Base-by-base conservation (phyloP, 495 filamentous ascomycete genomes). In the Sporormia fimetaria region DNA sequence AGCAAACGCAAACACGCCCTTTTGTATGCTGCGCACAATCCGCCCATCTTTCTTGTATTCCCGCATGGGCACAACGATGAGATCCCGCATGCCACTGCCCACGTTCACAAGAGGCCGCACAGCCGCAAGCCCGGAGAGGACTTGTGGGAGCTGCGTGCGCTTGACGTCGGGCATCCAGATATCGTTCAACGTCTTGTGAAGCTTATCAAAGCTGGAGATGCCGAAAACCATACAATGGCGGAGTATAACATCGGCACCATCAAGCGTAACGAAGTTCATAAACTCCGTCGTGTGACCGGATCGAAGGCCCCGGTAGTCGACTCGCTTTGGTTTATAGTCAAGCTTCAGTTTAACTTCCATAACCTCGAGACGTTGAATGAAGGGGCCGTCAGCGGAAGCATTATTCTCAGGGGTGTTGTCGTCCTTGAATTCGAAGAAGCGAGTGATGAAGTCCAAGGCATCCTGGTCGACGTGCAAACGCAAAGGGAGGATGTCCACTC, bases 201-300 rank as follows among this genome's bases (percentile, higher is more conserved):
- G 70, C 40, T 78, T 80, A 49, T 94, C 83, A 49, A 96, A 92
- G 0, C 90, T 87, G 4, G 77, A 77, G 6, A 93, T 74, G 28
- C 92, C 92, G 53, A 94, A 95, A 17, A 95, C 74, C 42, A 96
- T 94, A 24, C 81, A 79, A 56, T 86, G 92, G 9, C 80, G 73
- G 30, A 99, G 69, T 1, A 83, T 74, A 73, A 99, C 80, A 42
- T 90, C 78, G 2, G 87, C 74, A 38, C 81, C 76, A 43, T 99
- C 88, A 9, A 99, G 74, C 28, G 90, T 83, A 49, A 95, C 72
- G 59, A 99, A 93, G 62, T 99, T 96, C 92, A 96, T 96, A 57
- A 99, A 90, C 59, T 99, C 92, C 0, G 83, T 93, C 1, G 92
- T 99, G 43, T 84, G 87, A n/a, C 92, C 92, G 4, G 92, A 94